Evolutionary conservation across 2,329 filamentous ascomycete genomes (phyloP), one percentile per base, ranked within the genome.

Genomic region (Pestalotiopsis sp.): DNA sequence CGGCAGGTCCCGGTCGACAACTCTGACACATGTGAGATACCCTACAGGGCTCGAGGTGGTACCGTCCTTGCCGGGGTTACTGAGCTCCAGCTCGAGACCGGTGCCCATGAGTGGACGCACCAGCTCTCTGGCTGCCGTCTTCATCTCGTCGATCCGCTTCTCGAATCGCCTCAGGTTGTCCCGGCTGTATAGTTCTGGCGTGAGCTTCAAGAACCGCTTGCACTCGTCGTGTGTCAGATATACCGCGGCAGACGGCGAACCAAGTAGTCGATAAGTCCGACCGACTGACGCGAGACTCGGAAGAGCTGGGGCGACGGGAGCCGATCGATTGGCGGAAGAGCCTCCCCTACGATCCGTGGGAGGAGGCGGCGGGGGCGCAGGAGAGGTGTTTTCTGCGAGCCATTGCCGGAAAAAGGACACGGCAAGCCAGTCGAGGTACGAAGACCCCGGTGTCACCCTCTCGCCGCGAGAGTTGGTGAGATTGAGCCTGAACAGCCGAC

Each of bases 361-460:
- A 9, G 71, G 70, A 22, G 72, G 60, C 3, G 67, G 70, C 14
- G 71, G 67, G 14, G 72, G 66, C 67, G 91, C 86, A 0, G 93
- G 91, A 1, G 92, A 91, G 4, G 93, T 97, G 78, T 94, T 95
- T 74, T 98, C 94, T 3, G 94, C 93, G 6, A 98, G 85, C 94
- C 94, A 98, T 79, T 97, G 94, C 3, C 95, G 88, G 81, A 98
- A 98, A 13, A 97, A 83, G 56, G 89, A 93, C 62, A 97, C 89
- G 20, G 90, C 94, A 6, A 97, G 87, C 94, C 94, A 98, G 79
- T 97, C 94, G 24, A 97, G 84, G 78, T 94, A 97, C 66, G 89
- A 90, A 63, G 91, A 96, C 22, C 85, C 83, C 0, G 95, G 95
- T 2, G 86, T 91, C 58, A 98, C 92, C 66, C 94, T 88, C 76